phyloP scores from a whole-genome alignment of 169 alveolate species.

The Theileria sp. region DNA sequence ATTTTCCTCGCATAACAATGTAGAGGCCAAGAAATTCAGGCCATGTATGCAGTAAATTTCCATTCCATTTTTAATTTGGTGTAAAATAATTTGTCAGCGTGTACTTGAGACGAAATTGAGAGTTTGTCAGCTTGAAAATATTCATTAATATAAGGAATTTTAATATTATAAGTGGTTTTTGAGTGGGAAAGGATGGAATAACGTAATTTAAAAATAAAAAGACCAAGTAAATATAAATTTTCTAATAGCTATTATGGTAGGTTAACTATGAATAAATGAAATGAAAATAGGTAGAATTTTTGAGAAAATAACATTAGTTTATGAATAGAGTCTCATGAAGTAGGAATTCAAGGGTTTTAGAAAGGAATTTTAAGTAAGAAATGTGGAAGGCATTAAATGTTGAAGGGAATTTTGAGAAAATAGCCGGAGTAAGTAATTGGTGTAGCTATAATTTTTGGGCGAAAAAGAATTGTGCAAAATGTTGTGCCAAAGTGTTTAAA shows the following conservation, averaged over 20 bases:
- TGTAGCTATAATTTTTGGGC: neutral
- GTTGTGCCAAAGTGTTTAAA: neutral
- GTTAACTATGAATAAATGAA: neutral
- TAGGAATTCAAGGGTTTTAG: neutral
- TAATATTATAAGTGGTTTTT: neutral
- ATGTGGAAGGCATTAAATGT: neutral
- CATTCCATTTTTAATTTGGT: neutral
- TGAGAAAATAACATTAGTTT: neutral
- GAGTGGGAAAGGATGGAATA: neutral
- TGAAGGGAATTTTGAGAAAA: neutral
- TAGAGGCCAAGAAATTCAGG: slow-evolving; percentile 48
- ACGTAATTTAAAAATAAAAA: neutral
- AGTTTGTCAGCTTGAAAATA: neutral
- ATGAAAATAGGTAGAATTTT: neutral
- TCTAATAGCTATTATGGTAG: neutral
- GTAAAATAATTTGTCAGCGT: neutral
- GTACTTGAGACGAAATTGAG: neutral
- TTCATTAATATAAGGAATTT: neutral
- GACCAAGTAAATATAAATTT: neutral
- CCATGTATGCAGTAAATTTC: slow-evolving; percentile 54
- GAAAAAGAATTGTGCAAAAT: neutral
- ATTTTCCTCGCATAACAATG: slow-evolving; percentile 69
- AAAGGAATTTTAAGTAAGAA: neutral
- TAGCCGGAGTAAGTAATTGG: neutral
- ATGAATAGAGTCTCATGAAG: neutral